A percentile compares a stretch with the other conserved stretches of the same genome.
Evolutionary conservation across 164 flowering plant species (phyloP).

Genomic region (Aristolochia californica): DNA sequence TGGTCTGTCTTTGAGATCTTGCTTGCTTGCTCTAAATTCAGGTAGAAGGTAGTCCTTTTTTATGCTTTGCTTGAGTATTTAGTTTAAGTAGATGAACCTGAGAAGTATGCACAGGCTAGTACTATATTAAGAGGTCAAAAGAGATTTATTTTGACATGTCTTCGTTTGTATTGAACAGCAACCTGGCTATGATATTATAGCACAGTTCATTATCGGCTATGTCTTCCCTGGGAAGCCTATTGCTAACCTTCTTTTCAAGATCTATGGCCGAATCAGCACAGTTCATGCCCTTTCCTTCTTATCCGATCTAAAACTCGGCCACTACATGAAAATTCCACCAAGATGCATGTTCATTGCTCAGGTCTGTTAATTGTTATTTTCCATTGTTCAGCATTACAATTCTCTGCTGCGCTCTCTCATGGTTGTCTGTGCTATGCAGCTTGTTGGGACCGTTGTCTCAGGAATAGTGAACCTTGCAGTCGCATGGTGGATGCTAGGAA

Average conservation of each 20-base stretch:
- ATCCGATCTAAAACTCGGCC: conserved; percentile 89
- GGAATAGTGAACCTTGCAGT: conserved; percentile 73
- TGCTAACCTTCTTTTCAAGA: conserved; percentile 87
- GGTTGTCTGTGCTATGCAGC: conserved; percentile 23
- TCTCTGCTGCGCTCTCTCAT: background rate
- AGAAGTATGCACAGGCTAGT: too few species aligned
- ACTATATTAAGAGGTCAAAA: too few species aligned
- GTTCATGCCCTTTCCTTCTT: conserved; percentile 88
- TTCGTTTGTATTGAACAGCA: conserved; percentile 37
- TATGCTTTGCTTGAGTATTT: too few species aligned
- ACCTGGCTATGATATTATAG: conserved; percentile 94
- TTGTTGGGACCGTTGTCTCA: conserved; percentile 72
- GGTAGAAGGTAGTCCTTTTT: too few species aligned
- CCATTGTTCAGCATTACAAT: background rate
- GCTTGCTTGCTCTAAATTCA: too few species aligned
- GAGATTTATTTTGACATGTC: too few species aligned
- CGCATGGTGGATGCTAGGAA: conserved; percentile 96
- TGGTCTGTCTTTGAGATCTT: too few species aligned
- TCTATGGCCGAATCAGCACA: conserved; percentile 92
- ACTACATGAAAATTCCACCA: conserved; percentile 98
- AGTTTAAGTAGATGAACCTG: too few species aligned
- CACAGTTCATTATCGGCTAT: conserved; percentile 83
- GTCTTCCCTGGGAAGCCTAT: conserved; percentile 84
- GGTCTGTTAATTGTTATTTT: conserved; percentile 23
- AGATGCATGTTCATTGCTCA: conserved; percentile 90